Evolutionary conservation across 2,329 filamentous ascomycete genomes (phyloP), one percentile per base, ranked within the genome.

Genomic region (Aureobasidium vineae): DNA sequence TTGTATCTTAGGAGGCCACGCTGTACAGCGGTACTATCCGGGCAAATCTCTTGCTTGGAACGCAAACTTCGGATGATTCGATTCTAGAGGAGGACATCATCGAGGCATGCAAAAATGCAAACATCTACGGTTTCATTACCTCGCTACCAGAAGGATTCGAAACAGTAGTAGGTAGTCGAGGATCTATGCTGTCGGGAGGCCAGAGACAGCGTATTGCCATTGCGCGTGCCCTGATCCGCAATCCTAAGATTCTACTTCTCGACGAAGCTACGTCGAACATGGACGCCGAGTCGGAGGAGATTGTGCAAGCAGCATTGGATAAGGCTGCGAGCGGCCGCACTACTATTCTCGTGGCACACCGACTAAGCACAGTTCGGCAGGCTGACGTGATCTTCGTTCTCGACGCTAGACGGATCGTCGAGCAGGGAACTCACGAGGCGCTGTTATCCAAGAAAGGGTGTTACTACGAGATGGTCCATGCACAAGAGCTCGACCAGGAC

Each of bases 61-160:
- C 1, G 36, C 11, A 15, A 15, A 15, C 36, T 3, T n/a, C n/a
- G n/a, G n/a, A n/a, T n/a, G n/a, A n/a, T n/a, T n/a, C n/a, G n/a
- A n/a, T 40, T 6, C 68, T 75, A 41, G 71, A 67, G 23, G 71
- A 75, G 13, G 36, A 10, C 8, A 70, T 75, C 31, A 67, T 70
- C 70, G 75, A 66, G 6, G 79, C 77, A 1, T 79, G 77, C 61
- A 76, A 76, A 68, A 73, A 75, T 61, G 80, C 77, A 57, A 78
- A 78, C 57, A 72, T 82, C 13, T 79, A 82, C 67, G 79, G 80
- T 26, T 81, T 81, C 71, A 79, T 82, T 70, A 76, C 75, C 67
- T 76, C 76, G 65, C 72, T 82, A 8, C 79, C 80, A 5, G 49
- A 52, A 6, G 47, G 23, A 6, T 50, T 28, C 26, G 49, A 31